Evolutionary conservation across 495 filamentous ascomycete genomes (phyloP), one percentile per base, ranked within the genome.

Genomic region (Penicillium parvum): DNA sequence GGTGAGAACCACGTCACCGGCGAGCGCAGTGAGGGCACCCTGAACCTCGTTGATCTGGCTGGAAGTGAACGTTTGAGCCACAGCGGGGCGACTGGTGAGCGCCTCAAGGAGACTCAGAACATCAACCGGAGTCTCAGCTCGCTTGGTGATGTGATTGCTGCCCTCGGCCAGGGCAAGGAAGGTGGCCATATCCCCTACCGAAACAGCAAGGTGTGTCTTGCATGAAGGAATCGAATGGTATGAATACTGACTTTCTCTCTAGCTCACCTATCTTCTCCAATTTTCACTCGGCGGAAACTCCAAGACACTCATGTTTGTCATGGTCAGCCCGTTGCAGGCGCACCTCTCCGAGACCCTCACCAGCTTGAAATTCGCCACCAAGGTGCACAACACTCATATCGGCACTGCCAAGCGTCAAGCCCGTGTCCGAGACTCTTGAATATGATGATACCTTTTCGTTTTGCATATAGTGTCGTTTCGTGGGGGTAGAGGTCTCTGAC

Each of bases 261-360:
- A 90, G 86, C 77, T 98, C 40, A 98, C 92, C 7, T 96, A 97
- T 47, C 78, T 99, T 19, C 78, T 99, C 16, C 87, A 96, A 79
- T 95, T 90, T 47, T 95, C 89, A 2, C 77, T 99, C 0, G 90
- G 92, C 11, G 94, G 94, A 23, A 96, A 96, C 58, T 88, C 85
- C 42, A 94, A 96, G 68, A 97, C 94, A 3, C 85, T 99, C 47
- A 99, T 97, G 92, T 95, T 99, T 53, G 88, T 97, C 63, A 97
- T 96, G 88, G 84, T 94, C 49, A 90, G 85, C 59, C 92, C 92
- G 20, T 68, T 97, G 37, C 84, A 94, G 72, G 87, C 84, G 3
- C 94, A 97, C 71, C 70, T 96, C 40, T 82, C 79, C 40, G 94
- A 99, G 73, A 96, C 90, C 10, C 77, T 96, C 64, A 94, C 91